phyloP scores from a whole-genome alignment of 345 rosid species.

The Linum trigynum region DNA sequence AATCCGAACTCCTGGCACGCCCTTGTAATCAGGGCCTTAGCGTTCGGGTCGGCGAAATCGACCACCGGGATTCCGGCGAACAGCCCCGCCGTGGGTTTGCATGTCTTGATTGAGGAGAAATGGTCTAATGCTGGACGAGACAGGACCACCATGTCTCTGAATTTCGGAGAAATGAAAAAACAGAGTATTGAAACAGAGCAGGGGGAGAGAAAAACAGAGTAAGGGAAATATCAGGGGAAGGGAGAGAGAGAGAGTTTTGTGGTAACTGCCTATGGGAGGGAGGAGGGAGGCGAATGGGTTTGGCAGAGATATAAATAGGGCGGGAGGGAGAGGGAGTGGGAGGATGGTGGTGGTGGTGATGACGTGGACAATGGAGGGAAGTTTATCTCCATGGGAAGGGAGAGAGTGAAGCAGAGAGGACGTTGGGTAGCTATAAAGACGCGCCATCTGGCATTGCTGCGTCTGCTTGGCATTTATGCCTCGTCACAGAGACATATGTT shows the following conservation, averaged over 20 bases:
- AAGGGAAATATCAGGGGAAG: background rate
- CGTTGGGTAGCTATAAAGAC: constrained; percentile 27
- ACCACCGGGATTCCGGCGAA: constrained; percentile 48
- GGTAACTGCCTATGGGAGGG: background rate
- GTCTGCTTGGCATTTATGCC: constrained; percentile 21
- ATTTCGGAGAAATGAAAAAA: background rate
- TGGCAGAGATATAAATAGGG: background rate
- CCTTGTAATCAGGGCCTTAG: constrained; percentile 35
- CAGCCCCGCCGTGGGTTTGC: constrained; percentile 33
- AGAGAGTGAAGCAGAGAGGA: constrained; percentile 7
- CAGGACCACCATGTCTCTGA: constrained; percentile 51
- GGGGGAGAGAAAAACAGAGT: background rate
- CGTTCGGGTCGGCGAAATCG: constrained; percentile 51
- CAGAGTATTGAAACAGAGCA: background rate
- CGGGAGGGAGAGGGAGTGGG: background rate
- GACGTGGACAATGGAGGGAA: constrained; percentile 1
- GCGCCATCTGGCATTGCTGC: constrained; percentile 32
- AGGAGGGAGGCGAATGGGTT: background rate
- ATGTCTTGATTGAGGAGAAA: constrained; percentile 44
- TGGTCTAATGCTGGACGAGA: constrained; percentile 50
- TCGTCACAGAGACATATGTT: background rate
- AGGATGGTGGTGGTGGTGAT: constrained; percentile 7
- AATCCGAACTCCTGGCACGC: constrained; percentile 74
- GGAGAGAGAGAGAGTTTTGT: background rate
- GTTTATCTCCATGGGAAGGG: constrained; percentile 15